Evolutionary conservation across 306 rosid genomes (phyloP).

Genomic region (Glycine latifolia): DNA sequence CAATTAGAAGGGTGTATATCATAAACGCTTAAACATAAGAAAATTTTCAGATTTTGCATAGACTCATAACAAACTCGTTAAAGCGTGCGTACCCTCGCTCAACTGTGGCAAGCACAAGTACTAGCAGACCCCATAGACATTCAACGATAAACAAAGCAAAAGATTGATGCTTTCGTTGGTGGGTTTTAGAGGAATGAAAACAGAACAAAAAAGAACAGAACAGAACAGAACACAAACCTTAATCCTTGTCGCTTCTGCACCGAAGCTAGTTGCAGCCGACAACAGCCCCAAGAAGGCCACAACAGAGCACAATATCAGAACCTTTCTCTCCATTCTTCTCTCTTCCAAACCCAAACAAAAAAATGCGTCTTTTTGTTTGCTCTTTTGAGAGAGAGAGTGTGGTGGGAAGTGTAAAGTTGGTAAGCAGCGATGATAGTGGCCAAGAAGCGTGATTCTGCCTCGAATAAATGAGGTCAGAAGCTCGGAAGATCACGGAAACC

Average conservation of each 20-base stretch:
- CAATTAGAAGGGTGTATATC: background rate
- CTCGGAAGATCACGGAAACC: too few species aligned
- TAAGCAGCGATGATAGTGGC: background rate
- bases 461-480: background rate
- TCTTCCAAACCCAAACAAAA: too few species aligned
- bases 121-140: too few species aligned
- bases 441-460: background rate
- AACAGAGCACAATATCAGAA: constrained; percentile 53
- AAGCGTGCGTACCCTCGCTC: too few species aligned
- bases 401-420: constrained; percentile 1
- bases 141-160: background rate
- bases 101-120: too few species aligned
- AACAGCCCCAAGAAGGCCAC: constrained; percentile 76
- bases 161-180: background rate
- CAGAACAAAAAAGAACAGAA: background rate
- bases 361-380: too few species aligned
- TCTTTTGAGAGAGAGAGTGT: too few species aligned
- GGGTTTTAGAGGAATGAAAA: background rate
- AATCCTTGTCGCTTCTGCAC: constrained; percentile 82
- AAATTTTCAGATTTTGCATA: constrained; percentile 2
- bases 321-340: constrained; percentile 72
- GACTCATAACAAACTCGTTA: too few species aligned
- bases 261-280: constrained; percentile 81
- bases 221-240: constrained; percentile 57
- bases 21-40: background rate